Evolutionary conservation across 108 stramenopile species (phyloP).

Genomic region (Bacterosira constricta): DNA sequence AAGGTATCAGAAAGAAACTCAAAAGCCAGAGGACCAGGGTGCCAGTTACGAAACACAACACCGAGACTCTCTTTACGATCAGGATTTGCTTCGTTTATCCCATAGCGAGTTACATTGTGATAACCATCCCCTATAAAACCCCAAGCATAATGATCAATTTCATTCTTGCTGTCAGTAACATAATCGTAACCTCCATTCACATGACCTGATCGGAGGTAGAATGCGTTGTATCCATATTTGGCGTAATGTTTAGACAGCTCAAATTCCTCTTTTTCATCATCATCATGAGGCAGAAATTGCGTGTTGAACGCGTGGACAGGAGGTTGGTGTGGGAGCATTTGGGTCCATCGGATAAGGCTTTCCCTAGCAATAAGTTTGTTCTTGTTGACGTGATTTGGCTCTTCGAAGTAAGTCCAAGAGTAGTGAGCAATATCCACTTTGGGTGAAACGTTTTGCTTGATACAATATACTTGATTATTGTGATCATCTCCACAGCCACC

Average conservation of each 20-base stretch:
- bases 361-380: conserved; percentile 9
- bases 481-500: conserved; percentile 52
- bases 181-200: conserved; percentile 40
- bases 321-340: conserved; percentile 48
- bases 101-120: conserved; percentile 46
- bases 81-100: conserved; percentile 29
- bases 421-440: conserved; percentile 54
- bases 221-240: conserved; percentile 43
- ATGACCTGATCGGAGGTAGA: conserved; percentile 36
- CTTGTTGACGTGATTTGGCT: background rate
- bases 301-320: conserved; percentile 45
- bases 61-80: conserved; percentile 51
- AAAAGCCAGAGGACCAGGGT: conserved; percentile 49
- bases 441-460: conserved; percentile 51
- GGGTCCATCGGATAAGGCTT: conserved; percentile 42
- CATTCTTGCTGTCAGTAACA: conserved; percentile 23
- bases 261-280: conserved; percentile 10
- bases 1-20: conserved; percentile 52
- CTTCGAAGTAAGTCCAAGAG: conserved; percentile 55
- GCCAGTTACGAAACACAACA: conserved; percentile 52
- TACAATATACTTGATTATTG: conserved; percentile 48
- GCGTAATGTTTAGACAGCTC: conserved; percentile 28
- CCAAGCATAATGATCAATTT: conserved; percentile 30
- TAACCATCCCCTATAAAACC: conserved; percentile 51
- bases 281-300: background rate